Evolutionary conservation across 192 early-diverging fungal genomes (phyloP).

Genomic region (Coemansia sp.): DNA sequence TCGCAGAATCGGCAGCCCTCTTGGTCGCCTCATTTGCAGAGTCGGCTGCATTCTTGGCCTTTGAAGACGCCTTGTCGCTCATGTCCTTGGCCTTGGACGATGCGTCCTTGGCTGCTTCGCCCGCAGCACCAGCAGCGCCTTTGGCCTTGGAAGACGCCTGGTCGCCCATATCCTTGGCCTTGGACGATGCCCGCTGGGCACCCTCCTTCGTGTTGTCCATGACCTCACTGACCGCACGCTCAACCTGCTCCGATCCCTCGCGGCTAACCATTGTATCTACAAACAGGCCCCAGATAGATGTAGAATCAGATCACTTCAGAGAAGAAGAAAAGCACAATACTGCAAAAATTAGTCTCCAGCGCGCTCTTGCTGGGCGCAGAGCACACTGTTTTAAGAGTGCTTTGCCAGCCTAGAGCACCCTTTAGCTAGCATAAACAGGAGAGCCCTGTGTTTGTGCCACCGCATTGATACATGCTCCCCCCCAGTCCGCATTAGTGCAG

Average conservation of each 20-base stretch:
- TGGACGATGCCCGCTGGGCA: constrained; percentile 8
- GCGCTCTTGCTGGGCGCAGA: too few relatives aligned
- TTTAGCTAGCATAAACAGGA: too few relatives aligned
- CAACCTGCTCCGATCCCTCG: constrained; percentile 17
- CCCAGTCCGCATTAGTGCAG: too few relatives aligned
- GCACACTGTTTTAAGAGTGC: too few relatives aligned
- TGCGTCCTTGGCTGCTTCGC: constrained; percentile 8
- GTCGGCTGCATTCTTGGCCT: constrained; percentile 7
- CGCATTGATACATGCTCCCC: too few relatives aligned
- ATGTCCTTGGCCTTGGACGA: constrained; percentile 14
- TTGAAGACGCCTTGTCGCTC: constrained; percentile 9
- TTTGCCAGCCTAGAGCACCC: too few relatives aligned
- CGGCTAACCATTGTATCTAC: constrained; percentile 12
- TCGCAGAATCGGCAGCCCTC: constrained; percentile 14
- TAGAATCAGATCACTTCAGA: neutral
- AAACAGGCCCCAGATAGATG: neutral
- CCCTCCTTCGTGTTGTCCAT: constrained; percentile 18
- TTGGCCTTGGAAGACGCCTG: neutral
- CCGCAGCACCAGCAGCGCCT: constrained; percentile 10
- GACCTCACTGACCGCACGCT: constrained; percentile 17
- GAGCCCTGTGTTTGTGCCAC: too few relatives aligned
- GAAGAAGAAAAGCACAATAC: neutral
- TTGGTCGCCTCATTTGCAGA: constrained; percentile 5
- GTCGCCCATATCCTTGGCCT: neutral
- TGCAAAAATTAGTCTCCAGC: too few relatives aligned